Conservation (phyloP, 345 rosid genomes). For the Alliaria petiolata region DNA sequence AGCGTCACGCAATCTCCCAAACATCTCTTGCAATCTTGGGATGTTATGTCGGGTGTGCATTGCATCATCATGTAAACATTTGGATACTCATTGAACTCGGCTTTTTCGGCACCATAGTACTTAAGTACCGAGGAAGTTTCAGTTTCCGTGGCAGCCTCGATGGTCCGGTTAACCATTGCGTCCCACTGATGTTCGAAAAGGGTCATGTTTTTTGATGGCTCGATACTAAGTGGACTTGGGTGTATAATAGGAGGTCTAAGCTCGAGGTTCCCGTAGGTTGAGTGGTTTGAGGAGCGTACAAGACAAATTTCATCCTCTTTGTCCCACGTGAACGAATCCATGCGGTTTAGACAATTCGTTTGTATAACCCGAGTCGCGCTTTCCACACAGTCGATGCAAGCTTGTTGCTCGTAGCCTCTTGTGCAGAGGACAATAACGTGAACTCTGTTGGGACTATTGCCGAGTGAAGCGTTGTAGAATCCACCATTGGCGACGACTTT, state of each 20-base stretch:
- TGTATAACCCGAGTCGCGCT: not conserved
- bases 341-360: not conserved
- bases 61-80: slow-evolving; percentile 16
- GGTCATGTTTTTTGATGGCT: not conserved
- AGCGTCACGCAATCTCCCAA: not conserved
- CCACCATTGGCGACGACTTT: not conserved
- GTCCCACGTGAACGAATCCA: not conserved
- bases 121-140: not conserved
- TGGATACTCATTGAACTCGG: slow-evolving; percentile 1
- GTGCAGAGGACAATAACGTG: not conserved
- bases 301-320: not conserved
- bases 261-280: not conserved
- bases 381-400: not conserved
- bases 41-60: slow-evolving; percentile 8
- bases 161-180: not conserved
- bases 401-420: not conserved
- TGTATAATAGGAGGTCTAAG: not conserved
- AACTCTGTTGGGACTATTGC: not conserved
- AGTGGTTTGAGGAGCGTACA: slow-evolving; percentile 6
- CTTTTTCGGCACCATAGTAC: not conserved
- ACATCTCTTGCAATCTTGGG: not conserved
- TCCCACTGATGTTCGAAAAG: not conserved
- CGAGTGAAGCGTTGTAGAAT: slow-evolving; percentile 4
- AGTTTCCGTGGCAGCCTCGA: not conserved
- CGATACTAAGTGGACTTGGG: not conserved